Evolutionary conservation across 2,329 filamentous ascomycete genomes (phyloP).

Genomic region (Rhytidhysteron rufulum): DNA sequence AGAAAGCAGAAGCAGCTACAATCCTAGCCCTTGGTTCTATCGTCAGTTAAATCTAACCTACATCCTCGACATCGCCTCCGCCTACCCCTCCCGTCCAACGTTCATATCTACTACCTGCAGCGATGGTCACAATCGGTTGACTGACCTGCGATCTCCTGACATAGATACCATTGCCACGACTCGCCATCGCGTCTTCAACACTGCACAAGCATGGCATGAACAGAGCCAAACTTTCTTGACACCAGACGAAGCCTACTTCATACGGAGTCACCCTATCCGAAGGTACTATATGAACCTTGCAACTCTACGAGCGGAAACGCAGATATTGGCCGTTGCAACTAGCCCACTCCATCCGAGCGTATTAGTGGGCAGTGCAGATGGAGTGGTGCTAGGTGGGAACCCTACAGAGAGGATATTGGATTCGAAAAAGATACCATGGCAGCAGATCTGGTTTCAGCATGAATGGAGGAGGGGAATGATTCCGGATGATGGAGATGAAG

Average conservation of each 20-base stretch:
- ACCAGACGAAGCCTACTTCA: conserved; percentile 52
- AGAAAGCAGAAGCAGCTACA: neutral
- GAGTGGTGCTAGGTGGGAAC: conserved; percentile 50
- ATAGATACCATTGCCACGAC: conserved; percentile 42
- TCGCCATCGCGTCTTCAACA: conserved; percentile 49
- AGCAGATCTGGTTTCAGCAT: conserved; percentile 56
- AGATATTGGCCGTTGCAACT: conserved; percentile 41
- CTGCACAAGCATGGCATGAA: conserved; percentile 53
- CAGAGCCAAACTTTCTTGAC: conserved; percentile 51
- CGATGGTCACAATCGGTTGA: conserved; percentile 53
- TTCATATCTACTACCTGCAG: conserved; percentile 51
- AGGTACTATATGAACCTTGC: conserved; percentile 48
- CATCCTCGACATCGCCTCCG: conserved; percentile 45
- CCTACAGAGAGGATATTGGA: conserved; percentile 49
- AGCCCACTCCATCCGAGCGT: conserved; percentile 54
- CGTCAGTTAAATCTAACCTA: conserved; percentile 44
- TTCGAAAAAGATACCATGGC: conserved; percentile 48
- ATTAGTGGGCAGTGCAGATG: conserved; percentile 50
- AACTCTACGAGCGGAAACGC: conserved; percentile 32
- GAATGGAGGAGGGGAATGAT: conserved; percentile 45
- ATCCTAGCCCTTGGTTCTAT: conserved; percentile 41
- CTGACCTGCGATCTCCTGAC: conserved; percentile 49
- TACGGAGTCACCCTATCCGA: conserved; percentile 48
- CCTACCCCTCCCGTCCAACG: conserved; percentile 53
- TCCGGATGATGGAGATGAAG: conserved; percentile 3